phyloP scores from a whole-genome alignment of 768 basidiomycete species.

The Cubamyces sp. region DNA sequence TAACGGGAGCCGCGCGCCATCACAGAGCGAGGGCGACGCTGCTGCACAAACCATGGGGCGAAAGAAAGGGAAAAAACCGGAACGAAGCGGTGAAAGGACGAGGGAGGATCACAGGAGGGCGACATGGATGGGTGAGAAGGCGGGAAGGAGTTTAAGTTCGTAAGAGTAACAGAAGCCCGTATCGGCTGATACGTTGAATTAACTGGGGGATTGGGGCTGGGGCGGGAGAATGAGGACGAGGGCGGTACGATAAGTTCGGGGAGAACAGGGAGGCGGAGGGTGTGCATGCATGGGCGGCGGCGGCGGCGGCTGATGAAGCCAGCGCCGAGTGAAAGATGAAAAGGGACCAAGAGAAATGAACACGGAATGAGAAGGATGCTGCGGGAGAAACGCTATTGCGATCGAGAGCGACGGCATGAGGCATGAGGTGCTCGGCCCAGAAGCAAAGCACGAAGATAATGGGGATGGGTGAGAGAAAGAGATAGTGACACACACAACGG shows the following conservation, averaged over 20 bases:
- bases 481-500: slow-evolving; percentile 12
- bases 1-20: too few species aligned
- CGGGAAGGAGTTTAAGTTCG: background rate
- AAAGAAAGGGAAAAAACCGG: background rate
- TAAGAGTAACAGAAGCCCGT: background rate
- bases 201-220: background rate
- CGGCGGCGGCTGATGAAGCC: slow-evolving; percentile 3
- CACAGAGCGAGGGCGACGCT: background rate
- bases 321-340: background rate
- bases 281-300: slow-evolving; percentile 6
- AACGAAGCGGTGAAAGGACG: background rate
- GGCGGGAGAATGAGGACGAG: background rate
- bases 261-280: background rate
- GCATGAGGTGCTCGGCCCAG: background rate
- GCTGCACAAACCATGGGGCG: background rate
- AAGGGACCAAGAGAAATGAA: background rate
- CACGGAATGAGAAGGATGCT: background rate
- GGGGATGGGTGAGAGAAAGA: slow-evolving; percentile 1
- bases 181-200: background rate
- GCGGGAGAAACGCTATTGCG: slow-evolving; percentile 18
- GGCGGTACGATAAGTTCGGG: slow-evolving; percentile 15
- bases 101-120: background rate
- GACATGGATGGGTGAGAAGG: background rate
- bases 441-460: background rate
- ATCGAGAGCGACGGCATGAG: slow-evolving; percentile 20